Evolutionary conservation across 2,329 filamentous ascomycete species (phyloP).

Genomic region (Diplodia seriata): DNA sequence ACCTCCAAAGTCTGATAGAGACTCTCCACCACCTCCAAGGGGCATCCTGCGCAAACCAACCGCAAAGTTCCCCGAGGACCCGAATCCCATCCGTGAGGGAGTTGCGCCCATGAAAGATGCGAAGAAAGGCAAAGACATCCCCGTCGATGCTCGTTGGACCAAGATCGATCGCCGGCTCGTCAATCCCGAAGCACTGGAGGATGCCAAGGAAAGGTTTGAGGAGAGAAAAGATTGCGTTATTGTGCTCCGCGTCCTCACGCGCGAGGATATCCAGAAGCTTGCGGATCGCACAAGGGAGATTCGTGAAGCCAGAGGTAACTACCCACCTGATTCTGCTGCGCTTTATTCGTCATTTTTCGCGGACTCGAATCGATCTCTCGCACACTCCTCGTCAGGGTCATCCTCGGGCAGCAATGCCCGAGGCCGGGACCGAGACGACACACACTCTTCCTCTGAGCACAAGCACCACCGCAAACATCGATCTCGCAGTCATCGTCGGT

Average conservation of each 20-base stretch:
- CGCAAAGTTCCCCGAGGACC: conserved; percentile 84
- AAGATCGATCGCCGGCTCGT: conserved; percentile 89
- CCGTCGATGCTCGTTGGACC: conserved; percentile 83
- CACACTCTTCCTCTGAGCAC: conserved; percentile 11
- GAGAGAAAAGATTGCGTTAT: conserved; percentile 94
- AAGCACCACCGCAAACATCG: conserved; percentile 20
- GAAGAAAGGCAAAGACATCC: conserved; percentile 72
- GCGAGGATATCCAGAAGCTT: conserved; percentile 89
- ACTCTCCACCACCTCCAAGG: conserved; percentile 72
- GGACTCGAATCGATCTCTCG: conserved; percentile 10
- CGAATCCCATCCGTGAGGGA: conserved; percentile 82
- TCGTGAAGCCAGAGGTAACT: conserved; percentile 57
- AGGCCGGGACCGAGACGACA: conserved; percentile 6
- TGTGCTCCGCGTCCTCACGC: conserved; percentile 83
- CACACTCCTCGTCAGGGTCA: conserved; percentile 20
- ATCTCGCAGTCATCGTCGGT: conserved; percentile 10
- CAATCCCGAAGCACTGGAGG: conserved; percentile 84
- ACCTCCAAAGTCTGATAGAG: conserved; percentile 67
- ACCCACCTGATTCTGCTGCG: conserved; percentile 51
- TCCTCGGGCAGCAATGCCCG: conserved; percentile 6
- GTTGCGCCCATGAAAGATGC: conserved; percentile 94
- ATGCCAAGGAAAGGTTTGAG: conserved; percentile 90
- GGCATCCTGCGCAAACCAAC: conserved; percentile 87
- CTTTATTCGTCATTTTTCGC: conserved; percentile 18
- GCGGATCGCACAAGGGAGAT: conserved; percentile 81